Percentiles rank a stretch among this genome's conserved stretches.
phyloP scores from a whole-genome alignment of 1,139 yeast species.

The Hemisphaericaspora lyxosophila region DNA sequence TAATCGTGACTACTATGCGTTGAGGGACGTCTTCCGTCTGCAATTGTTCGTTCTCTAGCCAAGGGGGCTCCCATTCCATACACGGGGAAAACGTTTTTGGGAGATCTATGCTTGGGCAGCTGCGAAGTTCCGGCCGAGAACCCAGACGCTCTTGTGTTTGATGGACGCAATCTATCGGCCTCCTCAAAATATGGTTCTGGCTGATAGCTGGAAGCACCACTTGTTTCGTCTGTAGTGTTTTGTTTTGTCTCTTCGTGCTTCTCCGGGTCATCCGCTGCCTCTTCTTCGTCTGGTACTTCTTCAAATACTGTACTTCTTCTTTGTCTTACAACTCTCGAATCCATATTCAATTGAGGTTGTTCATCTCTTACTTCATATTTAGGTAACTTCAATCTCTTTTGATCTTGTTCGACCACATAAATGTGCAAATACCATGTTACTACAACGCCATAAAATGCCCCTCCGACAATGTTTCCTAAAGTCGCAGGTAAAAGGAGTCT shows the following conservation, averaged over 20 bases:
- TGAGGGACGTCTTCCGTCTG: slow-evolving; percentile 25
- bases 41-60: slow-evolving; percentile 56
- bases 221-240: slow-evolving; percentile 1
- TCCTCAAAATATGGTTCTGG: slow-evolving; percentile 10
- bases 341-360: slow-evolving; percentile 73
- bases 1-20: background rate
- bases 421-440: slow-evolving; percentile 71
- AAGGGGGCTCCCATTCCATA: slow-evolving; percentile 71
- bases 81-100: slow-evolving; percentile 77
- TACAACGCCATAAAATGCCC: slow-evolving; percentile 57
- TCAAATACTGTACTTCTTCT: slow-evolving; percentile 14
- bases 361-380: slow-evolving; percentile 70
- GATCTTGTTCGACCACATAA: slow-evolving; percentile 68
- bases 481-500: slow-evolving; percentile 66
- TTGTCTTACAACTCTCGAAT: slow-evolving; percentile 68
- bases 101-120: slow-evolving; percentile 36
- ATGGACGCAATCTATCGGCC: background rate
- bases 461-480: slow-evolving; percentile 73
- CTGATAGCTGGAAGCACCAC: slow-evolving; percentile 5
- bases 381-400: slow-evolving; percentile 59
- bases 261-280: slow-evolving; percentile 10
- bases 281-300: slow-evolving; percentile 13
- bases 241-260: slow-evolving; percentile 3
- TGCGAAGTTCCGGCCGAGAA: background rate
- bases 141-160: slow-evolving; percentile 8